Evolutionary conservation across 441 rosid genomes (phyloP).

Genomic region (Cnidoscolus chayamansa): DNA sequence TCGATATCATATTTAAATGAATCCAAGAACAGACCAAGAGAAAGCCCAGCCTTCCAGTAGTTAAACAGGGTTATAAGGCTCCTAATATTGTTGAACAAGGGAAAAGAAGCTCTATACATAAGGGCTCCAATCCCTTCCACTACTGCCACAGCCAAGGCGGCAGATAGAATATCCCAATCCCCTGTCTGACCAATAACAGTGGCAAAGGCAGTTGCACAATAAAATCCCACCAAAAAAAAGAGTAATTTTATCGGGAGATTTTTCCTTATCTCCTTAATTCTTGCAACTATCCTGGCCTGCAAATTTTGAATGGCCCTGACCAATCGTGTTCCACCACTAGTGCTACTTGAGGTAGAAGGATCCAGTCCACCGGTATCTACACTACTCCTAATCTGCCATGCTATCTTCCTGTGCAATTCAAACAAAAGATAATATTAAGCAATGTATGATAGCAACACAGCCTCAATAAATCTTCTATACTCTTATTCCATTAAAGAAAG

Average conservation of each 20-base stretch:
- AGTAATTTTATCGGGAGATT: constrained; percentile 61
- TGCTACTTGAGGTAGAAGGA: constrained; percentile 49
- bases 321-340: constrained; percentile 51
- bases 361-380: constrained; percentile 48
- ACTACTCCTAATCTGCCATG: constrained; percentile 53
- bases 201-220: constrained; percentile 84
- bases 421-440: constrained; percentile 12
- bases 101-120: constrained; percentile 63
- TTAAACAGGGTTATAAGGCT: constrained; percentile 64
- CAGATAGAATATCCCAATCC: constrained; percentile 92
- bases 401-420: constrained; percentile 42
- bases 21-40: constrained; percentile 87
- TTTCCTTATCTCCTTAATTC: constrained; percentile 53
- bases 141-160: constrained; percentile 66
- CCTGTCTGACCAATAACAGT: constrained; percentile 92
- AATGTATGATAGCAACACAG: constrained; percentile 5
- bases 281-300: constrained; percentile 47
- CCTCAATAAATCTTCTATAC: neutral
- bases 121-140: constrained; percentile 90
- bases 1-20: constrained; percentile 74
- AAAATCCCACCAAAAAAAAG: constrained; percentile 83
- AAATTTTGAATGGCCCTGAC: constrained; percentile 54
- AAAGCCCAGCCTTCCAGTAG: constrained; percentile 88
- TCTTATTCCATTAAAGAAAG: neutral
- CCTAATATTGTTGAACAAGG: constrained; percentile 43